Evolutionary conservation across 1,139 yeast genomes (phyloP).

Genomic region (Zygosaccharomyces pseudobailii): DNA sequence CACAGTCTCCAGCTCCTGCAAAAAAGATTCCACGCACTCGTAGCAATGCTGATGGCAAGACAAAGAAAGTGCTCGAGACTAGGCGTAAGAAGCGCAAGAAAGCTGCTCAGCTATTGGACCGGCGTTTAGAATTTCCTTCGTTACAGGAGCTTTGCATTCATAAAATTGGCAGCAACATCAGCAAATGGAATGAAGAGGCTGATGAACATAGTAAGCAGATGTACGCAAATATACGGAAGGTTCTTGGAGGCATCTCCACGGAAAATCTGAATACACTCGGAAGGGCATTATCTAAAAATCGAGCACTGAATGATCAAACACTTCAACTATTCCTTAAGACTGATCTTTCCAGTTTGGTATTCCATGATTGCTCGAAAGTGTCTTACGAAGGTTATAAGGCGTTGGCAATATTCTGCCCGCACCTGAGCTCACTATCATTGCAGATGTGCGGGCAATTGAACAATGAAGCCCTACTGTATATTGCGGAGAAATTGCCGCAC

Average conservation of each 20-base stretch:
- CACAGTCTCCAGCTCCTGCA: conserved; percentile 3
- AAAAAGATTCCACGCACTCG: conserved; percentile 2
- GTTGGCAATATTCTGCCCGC: conserved; percentile 77
- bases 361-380: conserved; percentile 91
- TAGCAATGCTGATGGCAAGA: conserved; percentile 18
- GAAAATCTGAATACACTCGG: conserved; percentile 64
- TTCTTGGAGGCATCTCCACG: conserved; percentile 32
- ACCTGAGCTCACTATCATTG: conserved; percentile 58
- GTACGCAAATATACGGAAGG: conserved; percentile 27
- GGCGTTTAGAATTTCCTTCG: conserved; percentile 58
- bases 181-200: conserved; percentile 28
- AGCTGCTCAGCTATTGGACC: conserved; percentile 80
- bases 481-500: conserved; percentile 51
- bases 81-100: conserved; percentile 69
- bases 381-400: conserved; percentile 59
- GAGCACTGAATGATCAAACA: conserved; percentile 71
- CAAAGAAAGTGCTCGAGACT: conserved; percentile 50
- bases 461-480: conserved; percentile 66
- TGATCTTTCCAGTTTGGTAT: conserved; percentile 50
- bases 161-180: conserved; percentile 63
- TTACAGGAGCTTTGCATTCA: conserved; percentile 79
- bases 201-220: conserved; percentile 13
- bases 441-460: conserved; percentile 93
- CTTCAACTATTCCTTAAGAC: conserved; percentile 67
- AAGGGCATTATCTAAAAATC: conserved; percentile 72